phyloP scores from a whole-genome alignment of 148 eudicot genomes.

The Fagopyrum esculentum region DNA sequence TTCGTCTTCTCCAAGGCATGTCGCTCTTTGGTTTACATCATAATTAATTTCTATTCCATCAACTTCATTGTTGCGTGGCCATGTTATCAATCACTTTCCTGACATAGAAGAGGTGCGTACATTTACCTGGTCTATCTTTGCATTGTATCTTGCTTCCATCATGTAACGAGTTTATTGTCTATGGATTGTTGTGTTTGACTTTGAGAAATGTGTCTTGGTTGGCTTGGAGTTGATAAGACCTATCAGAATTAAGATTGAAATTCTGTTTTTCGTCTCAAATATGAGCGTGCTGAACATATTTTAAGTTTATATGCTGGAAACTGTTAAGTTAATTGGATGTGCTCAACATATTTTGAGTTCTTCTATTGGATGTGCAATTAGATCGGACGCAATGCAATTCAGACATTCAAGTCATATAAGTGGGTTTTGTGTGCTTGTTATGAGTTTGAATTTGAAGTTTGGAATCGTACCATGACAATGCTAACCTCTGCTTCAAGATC shows the following conservation, averaged over 20 bases:
- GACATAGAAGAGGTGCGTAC: conserved; percentile 6
- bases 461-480: not conserved
- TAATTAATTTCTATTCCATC: conserved; percentile 11
- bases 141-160: not conserved
- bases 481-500: no score
- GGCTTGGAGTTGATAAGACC: not conserved
- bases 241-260: not conserved
- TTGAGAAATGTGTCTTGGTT: not conserved
- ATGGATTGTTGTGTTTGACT: not conserved
- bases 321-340: not conserved
- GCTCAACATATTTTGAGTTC: not conserved
- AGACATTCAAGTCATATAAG: not conserved
- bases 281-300: not conserved
- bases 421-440: not conserved
- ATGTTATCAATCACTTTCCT: conserved; percentile 19
- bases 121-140: not conserved
- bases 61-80: conserved; percentile 16
- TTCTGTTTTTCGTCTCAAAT: not conserved
- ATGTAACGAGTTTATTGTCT: not conserved
- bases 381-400: not conserved
- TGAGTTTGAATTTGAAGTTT: not conserved
- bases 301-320: not conserved
- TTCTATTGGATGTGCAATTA: not conserved
- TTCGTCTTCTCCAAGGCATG: conserved; percentile 46
- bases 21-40: conserved; percentile 16